Percentiles rank a stretch among this genome's conserved stretches.
phyloP scores from a whole-genome alignment of 2,329 filamentous ascomycete species.

The Uncinocarpus reesii region DNA sequence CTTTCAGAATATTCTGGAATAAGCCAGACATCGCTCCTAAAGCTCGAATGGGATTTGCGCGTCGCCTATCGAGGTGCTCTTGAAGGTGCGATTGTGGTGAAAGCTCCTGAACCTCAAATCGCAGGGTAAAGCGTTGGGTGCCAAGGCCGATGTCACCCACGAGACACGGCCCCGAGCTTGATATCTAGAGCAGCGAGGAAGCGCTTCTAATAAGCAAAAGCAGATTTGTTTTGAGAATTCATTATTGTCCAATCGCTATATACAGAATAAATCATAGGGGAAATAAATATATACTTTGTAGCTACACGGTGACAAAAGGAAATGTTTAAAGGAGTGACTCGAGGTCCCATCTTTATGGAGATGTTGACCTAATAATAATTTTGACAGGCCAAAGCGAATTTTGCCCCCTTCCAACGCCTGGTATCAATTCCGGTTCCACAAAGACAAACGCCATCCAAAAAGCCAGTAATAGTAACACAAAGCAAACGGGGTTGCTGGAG shows the following conservation, averaged over 20 bases:
- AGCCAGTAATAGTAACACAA: constrained; percentile 5
- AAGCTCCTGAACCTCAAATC: not conserved
- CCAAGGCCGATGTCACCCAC: constrained; percentile 4
- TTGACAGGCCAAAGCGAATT: not conserved
- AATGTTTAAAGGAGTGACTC: constrained; percentile 1
- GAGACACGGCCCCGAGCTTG: too few relatives aligned
- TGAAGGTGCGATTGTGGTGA: not conserved
- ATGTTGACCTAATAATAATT: too few relatives aligned
- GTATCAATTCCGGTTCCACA: constrained; percentile 5
- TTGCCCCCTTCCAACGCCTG: constrained; percentile 5
- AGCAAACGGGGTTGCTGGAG: not conserved
- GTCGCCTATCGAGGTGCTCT: not conserved
- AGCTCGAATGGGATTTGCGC: constrained; percentile 7
- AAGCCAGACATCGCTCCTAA: constrained; percentile 19
- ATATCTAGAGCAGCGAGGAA: too few relatives aligned
- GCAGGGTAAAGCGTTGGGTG: constrained; percentile 5
- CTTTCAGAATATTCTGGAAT: constrained; percentile 22
- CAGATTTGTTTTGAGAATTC: not conserved
- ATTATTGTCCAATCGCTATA: not conserved
- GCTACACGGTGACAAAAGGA: constrained; percentile 10
- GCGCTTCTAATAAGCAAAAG: too few relatives aligned
- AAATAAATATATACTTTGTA: too few relatives aligned
- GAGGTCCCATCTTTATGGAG: not conserved
- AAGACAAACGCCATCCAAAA: constrained; percentile 2
- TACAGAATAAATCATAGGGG: too few relatives aligned